A percentile compares a stretch with the other conserved stretches of the same genome.
These are phyloP conservation scores for Trichomonas gallinae DNA, from an alignment of 208 protist genomes.

Conservation along the genomic window DNA sequence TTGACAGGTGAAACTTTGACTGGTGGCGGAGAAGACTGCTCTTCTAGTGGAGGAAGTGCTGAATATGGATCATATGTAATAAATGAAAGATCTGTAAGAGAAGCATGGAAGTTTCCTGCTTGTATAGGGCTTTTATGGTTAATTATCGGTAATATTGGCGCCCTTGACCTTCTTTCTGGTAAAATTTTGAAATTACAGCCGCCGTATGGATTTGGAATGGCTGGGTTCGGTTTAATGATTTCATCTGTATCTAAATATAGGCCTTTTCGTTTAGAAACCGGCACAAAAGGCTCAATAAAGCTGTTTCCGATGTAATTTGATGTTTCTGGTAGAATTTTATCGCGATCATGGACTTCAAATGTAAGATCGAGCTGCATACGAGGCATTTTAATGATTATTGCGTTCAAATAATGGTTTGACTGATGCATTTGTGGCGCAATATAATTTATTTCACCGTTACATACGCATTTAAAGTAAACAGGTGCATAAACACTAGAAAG, in stretches of 20 bases:
- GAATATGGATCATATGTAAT: neutral
- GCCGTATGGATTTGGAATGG: neutral
- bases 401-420: neutral
- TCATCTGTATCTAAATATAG: neutral
- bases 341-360: neutral
- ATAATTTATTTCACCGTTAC: neutral
- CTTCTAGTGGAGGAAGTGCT: neutral
- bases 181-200: neutral
- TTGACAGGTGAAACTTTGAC: neutral
- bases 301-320: neutral
- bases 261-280: neutral
- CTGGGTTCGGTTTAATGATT: neutral
- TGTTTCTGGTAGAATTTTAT: neutral
- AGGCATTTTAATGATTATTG: neutral
- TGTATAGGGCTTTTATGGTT: neutral
- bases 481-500: neutral
- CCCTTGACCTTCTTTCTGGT: neutral
- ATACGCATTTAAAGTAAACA: neutral
- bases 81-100: neutral
- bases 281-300: neutral
- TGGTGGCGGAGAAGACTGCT: neutral
- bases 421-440: neutral
- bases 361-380: neutral
- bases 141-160: neutral
- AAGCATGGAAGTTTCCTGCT: neutral